Evolutionary conservation across 179 eudicot species (phyloP), one percentile per base, ranked within the genome.

Genomic region (Amaranthus tricolor): DNA sequence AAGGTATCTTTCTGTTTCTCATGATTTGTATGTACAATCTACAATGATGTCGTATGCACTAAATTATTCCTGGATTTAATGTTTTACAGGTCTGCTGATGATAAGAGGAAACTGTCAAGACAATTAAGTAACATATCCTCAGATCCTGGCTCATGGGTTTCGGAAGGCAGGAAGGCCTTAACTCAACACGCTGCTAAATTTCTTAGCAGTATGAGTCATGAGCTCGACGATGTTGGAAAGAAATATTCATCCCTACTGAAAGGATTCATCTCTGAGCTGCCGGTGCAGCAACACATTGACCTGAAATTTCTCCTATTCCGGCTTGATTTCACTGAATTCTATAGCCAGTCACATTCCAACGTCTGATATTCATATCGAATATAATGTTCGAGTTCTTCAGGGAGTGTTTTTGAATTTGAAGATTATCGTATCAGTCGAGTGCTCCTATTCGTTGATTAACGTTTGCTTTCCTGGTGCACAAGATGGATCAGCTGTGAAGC

Each of bases 291-390:
- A 78, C 97, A 94, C 77, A 87, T 92, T 71, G 98, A 92, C 78
- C 68, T 92, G 82, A 94, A 94, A 86, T 94, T 94, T 86, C 94
- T 94, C 48, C 85, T 88, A 76, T 94, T 94, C 86, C 87, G 98
- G 62, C 90, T 94, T 49, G 95, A 94, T 80, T 94, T 94, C 76
- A 92, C 95, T 45, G 95, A 94, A 79, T 94, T 94, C 78, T 94
- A 92, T 74, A 86, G 90, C 77, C 87, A 82, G 67, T 79, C 84
- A 77, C 84, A 77, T 59, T 84, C 87, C 43, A 77, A 71, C 73
- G 78, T 63, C 52, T 64, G 76, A 81, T 47, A 74, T 44, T 21
- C 59, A 50, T 60, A 11, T 58, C 14, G 55, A 15, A 47, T 62
- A 65, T 51, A 63, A 72, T 17, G 11, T 3, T 69, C 43, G 5